Conservation (phyloP, 2,329 filamentous ascomycete species). For the Madurella mycetomatis region DNA sequence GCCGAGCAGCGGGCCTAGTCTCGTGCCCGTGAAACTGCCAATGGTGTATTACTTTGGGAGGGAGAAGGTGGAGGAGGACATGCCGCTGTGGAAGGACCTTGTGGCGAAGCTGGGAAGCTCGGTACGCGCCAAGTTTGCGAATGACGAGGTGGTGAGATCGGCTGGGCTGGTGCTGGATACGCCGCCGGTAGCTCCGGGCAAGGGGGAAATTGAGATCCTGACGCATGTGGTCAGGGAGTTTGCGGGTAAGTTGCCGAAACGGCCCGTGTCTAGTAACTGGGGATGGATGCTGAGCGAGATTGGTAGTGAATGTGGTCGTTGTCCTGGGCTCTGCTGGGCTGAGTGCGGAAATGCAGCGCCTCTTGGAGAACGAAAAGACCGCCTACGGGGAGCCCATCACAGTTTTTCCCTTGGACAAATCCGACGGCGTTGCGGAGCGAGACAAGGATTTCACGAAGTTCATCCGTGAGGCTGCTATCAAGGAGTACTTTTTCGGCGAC, state of each 20-base stretch:
- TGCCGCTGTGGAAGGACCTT: slow-evolving; percentile 67
- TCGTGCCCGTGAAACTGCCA: slow-evolving; percentile 85
- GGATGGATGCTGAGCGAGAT: slow-evolving; percentile 26
- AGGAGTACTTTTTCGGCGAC: slow-evolving; percentile 92
- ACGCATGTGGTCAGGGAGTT: slow-evolving; percentile 65
- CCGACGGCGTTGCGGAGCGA: slow-evolving; percentile 76
- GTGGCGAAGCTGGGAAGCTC: slow-evolving; percentile 73
- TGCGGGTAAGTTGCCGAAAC: slow-evolving; percentile 35
- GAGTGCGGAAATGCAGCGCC: slow-evolving; percentile 67
- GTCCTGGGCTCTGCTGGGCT: slow-evolving; percentile 76
- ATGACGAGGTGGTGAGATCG: slow-evolving; percentile 65
- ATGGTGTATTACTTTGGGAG: slow-evolving; percentile 86
- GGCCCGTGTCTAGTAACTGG: not conserved
- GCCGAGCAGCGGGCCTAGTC: slow-evolving; percentile 83
- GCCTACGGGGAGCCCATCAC: slow-evolving; percentile 63
- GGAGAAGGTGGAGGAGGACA: slow-evolving; percentile 66
- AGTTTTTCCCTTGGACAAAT: slow-evolving; percentile 76
- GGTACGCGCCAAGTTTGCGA: slow-evolving; percentile 70
- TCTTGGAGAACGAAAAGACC: slow-evolving; percentile 56
- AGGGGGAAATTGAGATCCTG: slow-evolving; percentile 67
- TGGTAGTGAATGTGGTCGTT: slow-evolving; percentile 69
- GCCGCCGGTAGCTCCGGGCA: slow-evolving; percentile 48
- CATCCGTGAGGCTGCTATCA: slow-evolving; percentile 70
- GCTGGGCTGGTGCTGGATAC: slow-evolving; percentile 85
- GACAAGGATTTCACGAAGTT: slow-evolving; percentile 70